Evolutionary conservation across 2,329 filamentous ascomycete species (phyloP), one percentile per base, ranked within the genome.

Genomic region (Verruconis gallopava): DNA sequence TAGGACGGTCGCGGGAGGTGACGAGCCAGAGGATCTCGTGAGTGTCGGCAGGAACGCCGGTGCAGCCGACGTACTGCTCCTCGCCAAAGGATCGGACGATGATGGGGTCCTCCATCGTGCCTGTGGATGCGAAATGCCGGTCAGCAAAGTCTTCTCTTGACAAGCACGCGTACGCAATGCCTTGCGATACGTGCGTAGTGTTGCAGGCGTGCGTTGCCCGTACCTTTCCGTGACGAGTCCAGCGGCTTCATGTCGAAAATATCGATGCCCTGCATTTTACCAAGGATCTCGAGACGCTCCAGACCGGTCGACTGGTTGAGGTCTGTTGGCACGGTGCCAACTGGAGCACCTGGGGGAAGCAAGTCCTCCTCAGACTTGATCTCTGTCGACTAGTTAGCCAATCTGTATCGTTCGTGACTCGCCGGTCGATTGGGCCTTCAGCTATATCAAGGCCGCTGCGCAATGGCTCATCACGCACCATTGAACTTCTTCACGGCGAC

Each of bases 201-300:
- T n/a, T n/a, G n/a, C n/a, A n/a, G n/a, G n/a, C n/a, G n/a, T n/a
- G n/a, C n/a, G n/a, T n/a, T n/a, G n/a, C n/a, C 14, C 70, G 51
- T 72, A 84, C 89, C 89, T 66, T 75, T 76, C 60, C 91, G 80
- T 64, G 82, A 91, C 50, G 89, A 73, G 64, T 96, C 91, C 55
- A 98, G 77, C 49, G 91, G 91, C 66, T 78, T 81, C 91, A 96
- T 94, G 70, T 98, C 88, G 71, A 98, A 98, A 62, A 96, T 73
- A 62, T 98, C 91, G 56, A 95, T 72, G 52, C 91, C 88, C 73
- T 96, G 85, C 82, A 96, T 94, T 79, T 98, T 98, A 68, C 91
- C 91, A 63, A 98, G 74, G 59, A 98, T 91, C 69, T 98, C 91
- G 55, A 98, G 77, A 77, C 91, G 88, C 74, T 98, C 91, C 47